phyloP scores from a whole-genome alignment of 768 basidiomycete species.

The Lactifluus volemus region DNA sequence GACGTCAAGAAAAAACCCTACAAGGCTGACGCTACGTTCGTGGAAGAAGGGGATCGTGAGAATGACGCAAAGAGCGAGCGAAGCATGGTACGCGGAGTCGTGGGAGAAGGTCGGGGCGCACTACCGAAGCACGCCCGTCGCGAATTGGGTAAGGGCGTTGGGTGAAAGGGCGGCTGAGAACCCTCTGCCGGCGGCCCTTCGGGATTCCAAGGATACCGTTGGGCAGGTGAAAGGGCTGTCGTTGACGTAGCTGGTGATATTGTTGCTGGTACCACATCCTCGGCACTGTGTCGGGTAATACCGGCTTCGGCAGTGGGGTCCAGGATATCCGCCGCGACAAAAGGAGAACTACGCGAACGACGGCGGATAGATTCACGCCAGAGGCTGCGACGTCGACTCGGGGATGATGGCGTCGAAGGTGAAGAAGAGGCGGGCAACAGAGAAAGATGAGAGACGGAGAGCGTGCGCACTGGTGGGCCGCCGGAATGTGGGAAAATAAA shows the following conservation, averaged over 20 bases:
- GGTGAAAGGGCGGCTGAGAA: not conserved
- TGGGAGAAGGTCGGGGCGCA: not conserved
- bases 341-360: constrained; percentile 17
- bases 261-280: not conserved
- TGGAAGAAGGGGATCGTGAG: constrained; percentile 10
- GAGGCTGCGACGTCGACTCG: constrained; percentile 1
- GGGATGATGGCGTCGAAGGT: not conserved
- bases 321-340: constrained; percentile 2
- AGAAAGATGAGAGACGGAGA: constrained; percentile 14
- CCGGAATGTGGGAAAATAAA: constrained; percentile 33
- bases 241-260: not conserved
- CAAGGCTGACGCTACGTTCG: not conserved
- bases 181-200: not conserved
- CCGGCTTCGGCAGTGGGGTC: not conserved
- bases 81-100: constrained; percentile 5
- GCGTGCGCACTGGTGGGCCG: constrained; percentile 17
- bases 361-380: constrained; percentile 9
- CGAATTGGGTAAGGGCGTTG: not conserved
- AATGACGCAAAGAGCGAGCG: constrained; percentile 13
- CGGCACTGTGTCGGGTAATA: not conserved
- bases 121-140: not conserved
- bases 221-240: not conserved
- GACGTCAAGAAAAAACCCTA: not conserved
- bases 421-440: not conserved
- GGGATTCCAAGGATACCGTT: not conserved